phyloP scores from a whole-genome alignment of 352 stramenopile genomes.

The Phytophthora pseudosyringae region DNA sequence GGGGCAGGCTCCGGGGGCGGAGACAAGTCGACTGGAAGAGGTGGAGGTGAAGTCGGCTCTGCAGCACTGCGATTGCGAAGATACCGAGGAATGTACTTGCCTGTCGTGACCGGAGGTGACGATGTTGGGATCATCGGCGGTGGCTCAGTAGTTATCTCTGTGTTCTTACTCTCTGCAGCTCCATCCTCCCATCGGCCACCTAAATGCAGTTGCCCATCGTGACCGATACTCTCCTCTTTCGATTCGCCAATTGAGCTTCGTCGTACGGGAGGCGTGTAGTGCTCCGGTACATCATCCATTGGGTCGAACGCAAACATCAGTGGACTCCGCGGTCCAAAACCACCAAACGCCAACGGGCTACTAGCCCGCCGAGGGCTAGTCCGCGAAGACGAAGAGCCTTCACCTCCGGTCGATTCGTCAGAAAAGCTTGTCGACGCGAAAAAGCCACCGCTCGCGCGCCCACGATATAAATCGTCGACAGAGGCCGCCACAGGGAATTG shows the following conservation, averaged over 20 bases:
- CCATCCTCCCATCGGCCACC: slow-evolving; percentile 27
- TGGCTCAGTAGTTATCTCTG: slow-evolving; percentile 24
- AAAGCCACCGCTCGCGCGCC: slow-evolving; percentile 44
- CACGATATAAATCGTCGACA: slow-evolving; percentile 67
- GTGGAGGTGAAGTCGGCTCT: slow-evolving; percentile 45
- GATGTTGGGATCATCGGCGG: slow-evolving; percentile 58
- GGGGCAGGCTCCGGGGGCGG: slow-evolving; percentile 47
- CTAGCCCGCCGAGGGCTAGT: slow-evolving; percentile 61
- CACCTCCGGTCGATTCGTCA: slow-evolving; percentile 57
- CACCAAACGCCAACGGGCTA: slow-evolving; percentile 60
- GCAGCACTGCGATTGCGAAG: slow-evolving; percentile 69
- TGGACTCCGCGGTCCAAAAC: slow-evolving; percentile 72
- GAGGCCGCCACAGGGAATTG: slow-evolving; percentile 34
- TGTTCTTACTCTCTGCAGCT: slow-evolving; percentile 14
- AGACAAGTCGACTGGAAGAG: slow-evolving; percentile 39
- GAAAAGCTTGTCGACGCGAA: slow-evolving; percentile 62
- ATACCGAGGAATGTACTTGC: slow-evolving; percentile 81
- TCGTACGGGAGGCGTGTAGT: slow-evolving; percentile 26
- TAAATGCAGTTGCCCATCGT: slow-evolving; percentile 34
- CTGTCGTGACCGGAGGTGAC: slow-evolving; percentile 59
- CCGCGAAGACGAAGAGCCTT: slow-evolving; percentile 43
- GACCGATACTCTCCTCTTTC: slow-evolving; percentile 37
- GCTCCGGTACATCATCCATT: slow-evolving; percentile 66
- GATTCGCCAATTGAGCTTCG: slow-evolving; percentile 25
- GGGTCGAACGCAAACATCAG: slow-evolving; percentile 84